Percentiles rank a stretch among this genome's conserved stretches.
These are phyloP conservation scores for Penicillium sp. DNA, from an alignment of 2,329 filamentous ascomycete species.

Conservation along the genomic window DNA sequence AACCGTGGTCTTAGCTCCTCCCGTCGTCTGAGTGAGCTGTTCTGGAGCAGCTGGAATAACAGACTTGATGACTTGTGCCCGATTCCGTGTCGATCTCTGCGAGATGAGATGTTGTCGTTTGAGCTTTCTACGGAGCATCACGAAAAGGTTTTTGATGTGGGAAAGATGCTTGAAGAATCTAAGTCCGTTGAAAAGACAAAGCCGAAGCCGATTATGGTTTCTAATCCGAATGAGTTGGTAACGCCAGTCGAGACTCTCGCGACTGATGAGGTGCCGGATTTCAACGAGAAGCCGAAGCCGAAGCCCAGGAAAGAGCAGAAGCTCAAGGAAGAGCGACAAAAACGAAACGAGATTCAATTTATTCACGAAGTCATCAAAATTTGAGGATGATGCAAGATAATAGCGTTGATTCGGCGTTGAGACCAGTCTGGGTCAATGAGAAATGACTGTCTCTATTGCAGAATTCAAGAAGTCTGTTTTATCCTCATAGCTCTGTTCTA, in stretches of 20 bases:
- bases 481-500: neutral
- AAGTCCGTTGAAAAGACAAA: neutral
- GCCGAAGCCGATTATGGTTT: neutral
- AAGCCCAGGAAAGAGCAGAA: neutral
- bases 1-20: neutral
- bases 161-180: neutral
- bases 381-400: neutral
- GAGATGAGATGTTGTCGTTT: constrained; percentile 1
- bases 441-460: neutral
- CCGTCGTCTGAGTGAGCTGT: neutral
- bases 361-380: neutral
- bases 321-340: neutral
- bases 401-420: neutral
- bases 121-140: neutral
- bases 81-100: constrained; percentile 2
- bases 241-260: neutral
- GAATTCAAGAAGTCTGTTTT: neutral
- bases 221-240: neutral
- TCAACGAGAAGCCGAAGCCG: neutral
- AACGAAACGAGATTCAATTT: neutral
- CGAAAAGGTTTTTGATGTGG: neutral
- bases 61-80: neutral
- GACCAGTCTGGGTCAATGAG: neutral
- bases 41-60: neutral
- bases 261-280: neutral